Evolutionary conservation across 2,329 filamentous ascomycete genomes (phyloP).

Genomic region (Sarocladium oryzae): DNA sequence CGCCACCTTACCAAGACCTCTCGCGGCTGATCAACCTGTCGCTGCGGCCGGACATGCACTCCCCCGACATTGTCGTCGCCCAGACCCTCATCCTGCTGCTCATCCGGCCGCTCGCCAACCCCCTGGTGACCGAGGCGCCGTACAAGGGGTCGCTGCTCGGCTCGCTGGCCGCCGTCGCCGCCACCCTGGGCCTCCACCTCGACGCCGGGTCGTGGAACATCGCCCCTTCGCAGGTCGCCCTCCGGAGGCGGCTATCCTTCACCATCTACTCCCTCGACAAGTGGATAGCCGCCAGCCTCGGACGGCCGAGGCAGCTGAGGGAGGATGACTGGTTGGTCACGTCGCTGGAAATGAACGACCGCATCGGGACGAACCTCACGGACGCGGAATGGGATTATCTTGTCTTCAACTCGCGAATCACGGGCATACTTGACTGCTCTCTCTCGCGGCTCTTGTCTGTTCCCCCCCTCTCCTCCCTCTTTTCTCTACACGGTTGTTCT

Average conservation of each 20-base stretch:
- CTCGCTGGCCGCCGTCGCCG: constrained; percentile 13
- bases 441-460: constrained; percentile 12
- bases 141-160: constrained; percentile 14
- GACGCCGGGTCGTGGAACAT: constrained; percentile 15
- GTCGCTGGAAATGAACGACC: not conserved
- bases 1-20: constrained; percentile 13
- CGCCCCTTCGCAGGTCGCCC: constrained; percentile 10
- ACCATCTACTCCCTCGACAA: constrained; percentile 14
- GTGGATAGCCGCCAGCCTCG: constrained; percentile 15
- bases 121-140: constrained; percentile 14
- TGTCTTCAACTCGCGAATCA: not conserved
- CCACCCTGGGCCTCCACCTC: constrained; percentile 15
- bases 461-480: not conserved
- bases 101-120: constrained; percentile 14
- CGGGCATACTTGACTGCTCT: constrained; percentile 6
- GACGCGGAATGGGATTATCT: not conserved
- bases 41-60: constrained; percentile 13
- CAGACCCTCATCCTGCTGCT: constrained; percentile 11
- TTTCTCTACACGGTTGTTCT: too few relatives aligned
- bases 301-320: constrained; percentile 12
- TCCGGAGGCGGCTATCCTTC: constrained; percentile 14
- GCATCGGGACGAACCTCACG: constrained; percentile 2
- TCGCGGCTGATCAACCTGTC: constrained; percentile 13
- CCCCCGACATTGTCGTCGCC: constrained; percentile 12
- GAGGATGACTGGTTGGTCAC: constrained; percentile 13